Base-by-base conservation (phyloP, 2,329 filamentous ascomycete genomes). In the Rutstroemia sp. region DNA sequence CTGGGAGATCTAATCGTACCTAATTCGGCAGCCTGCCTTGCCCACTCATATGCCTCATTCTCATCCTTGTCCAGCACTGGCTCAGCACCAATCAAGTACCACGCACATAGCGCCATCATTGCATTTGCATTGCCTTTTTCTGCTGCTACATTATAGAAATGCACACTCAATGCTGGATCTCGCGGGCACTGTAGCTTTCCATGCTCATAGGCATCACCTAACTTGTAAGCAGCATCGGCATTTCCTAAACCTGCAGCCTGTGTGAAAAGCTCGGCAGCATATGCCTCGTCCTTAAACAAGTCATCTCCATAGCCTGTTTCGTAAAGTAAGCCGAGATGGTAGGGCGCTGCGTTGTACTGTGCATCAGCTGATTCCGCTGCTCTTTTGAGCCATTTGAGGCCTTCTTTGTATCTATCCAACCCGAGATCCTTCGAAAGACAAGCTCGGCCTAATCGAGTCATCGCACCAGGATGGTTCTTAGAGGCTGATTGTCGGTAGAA, bases 21-120 rank as follows among this genome's bases (percentile, higher is more conserved):
- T 62, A 86, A 78, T 60, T 94, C 87, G 34, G 92, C 92, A 54
- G 94, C 90, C 67, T 86, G 85, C 66, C 84, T 85, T 16, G 94
- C 92, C 94, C 94, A 99, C 71, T 96, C 92, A 67, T 95, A 97
- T 9, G 94, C 94, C 72, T 99, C 94, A 64, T 87, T 87, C 71
- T 97, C 92, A 66, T 99, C 92, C 73, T 94, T 96, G 59, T 96
- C 92, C 21, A 99, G 75, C 14, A 97, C 84, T 0, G 92, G 91
- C 63, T 92, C 88, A 1, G 94, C 94, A 10, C 94, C 94, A 42
- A 97, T 88, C 79, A 97, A 88, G 71, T 97, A 99, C 94, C 94
- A 99, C 10, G 94, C 94, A 72, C 94, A 99, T 8, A 99, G 78
- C 4, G 92, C 92, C 92, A 99, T 96, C 91, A 97, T 97, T 49